Conservation (phyloP, 192 early-diverging fungal species). For the Obelidium mucronatum region DNA sequence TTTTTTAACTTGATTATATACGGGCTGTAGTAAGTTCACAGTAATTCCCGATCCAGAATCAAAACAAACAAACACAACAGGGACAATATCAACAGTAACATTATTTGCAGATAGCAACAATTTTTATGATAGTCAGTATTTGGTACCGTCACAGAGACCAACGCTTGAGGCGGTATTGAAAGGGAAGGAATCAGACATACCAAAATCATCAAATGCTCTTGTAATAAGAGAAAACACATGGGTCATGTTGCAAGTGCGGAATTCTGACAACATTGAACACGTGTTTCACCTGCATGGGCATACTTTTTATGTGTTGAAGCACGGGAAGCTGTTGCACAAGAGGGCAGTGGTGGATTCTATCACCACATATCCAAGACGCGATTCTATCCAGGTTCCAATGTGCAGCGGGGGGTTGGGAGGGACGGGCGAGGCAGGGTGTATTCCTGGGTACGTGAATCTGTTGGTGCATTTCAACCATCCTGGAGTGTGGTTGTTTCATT, state of each 20-base stretch:
- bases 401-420: constrained; percentile 4
- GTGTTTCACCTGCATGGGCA: constrained; percentile 29
- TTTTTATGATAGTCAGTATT: constrained; percentile 12
- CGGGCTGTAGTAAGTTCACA: not conserved
- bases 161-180: not conserved
- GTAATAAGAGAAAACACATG: not conserved
- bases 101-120: not conserved
- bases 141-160: not conserved
- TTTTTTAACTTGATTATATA: not conserved
- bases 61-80: not conserved
- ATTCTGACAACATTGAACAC: constrained; percentile 22
- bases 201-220: not conserved
- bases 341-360: not conserved
- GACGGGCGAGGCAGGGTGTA: constrained; percentile 16
- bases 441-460: constrained; percentile 15
- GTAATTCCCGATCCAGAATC: not conserved
- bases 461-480: constrained; percentile 18
- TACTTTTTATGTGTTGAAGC: constrained; percentile 9
- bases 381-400: constrained; percentile 33
- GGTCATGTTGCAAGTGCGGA: not conserved
- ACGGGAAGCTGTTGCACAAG: constrained; percentile 6
- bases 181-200: not conserved
- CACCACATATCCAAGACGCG: not conserved
- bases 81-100: constrained; percentile 7
- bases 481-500: constrained; percentile 22